A percentile compares a stretch with the other conserved stretches of the same genome.
Evolutionary conservation across 192 early-diverging fungal species (phyloP).

Genomic region (Backusella australiensis): DNA sequence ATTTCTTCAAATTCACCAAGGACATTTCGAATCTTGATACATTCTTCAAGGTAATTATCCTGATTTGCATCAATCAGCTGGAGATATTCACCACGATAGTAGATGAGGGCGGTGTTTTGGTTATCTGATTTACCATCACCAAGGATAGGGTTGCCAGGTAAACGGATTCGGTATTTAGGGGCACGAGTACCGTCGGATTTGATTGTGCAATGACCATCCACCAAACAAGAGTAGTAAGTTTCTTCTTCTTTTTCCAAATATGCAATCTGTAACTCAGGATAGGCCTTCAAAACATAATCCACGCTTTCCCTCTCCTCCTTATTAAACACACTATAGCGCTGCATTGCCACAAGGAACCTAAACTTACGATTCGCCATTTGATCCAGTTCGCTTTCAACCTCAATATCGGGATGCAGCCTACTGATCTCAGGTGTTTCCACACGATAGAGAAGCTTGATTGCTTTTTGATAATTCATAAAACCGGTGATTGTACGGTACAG

Average conservation of each 20-base stretch:
- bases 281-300: constrained; percentile 72
- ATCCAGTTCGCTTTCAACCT: constrained; percentile 67
- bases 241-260: constrained; percentile 70
- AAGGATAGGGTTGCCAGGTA: constrained; percentile 86
- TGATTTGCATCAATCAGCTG: constrained; percentile 90
- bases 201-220: constrained; percentile 76
- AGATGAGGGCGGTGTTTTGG: constrained; percentile 85
- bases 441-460: constrained; percentile 78
- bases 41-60: constrained; percentile 91
- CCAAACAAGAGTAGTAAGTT: constrained; percentile 60
- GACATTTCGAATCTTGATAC: constrained; percentile 83
- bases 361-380: constrained; percentile 77
- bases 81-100: constrained; percentile 84
- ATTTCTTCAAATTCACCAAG: constrained; percentile 85
- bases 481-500: constrained; percentile 84
- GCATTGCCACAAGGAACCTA: constrained; percentile 81
- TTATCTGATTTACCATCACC: constrained; percentile 93
- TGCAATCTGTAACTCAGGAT: constrained; percentile 78
- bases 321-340: constrained; percentile 74
- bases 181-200: constrained; percentile 67
- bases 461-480: constrained; percentile 87
- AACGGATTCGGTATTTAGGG: constrained; percentile 73
- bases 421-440: constrained; percentile 70
- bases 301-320: constrained; percentile 74
- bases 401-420: constrained; percentile 33